Evolutionary conservation across 257 asterid species (phyloP), one percentile per base, ranked within the genome.

Genomic region (Primulina huaijiensis): DNA sequence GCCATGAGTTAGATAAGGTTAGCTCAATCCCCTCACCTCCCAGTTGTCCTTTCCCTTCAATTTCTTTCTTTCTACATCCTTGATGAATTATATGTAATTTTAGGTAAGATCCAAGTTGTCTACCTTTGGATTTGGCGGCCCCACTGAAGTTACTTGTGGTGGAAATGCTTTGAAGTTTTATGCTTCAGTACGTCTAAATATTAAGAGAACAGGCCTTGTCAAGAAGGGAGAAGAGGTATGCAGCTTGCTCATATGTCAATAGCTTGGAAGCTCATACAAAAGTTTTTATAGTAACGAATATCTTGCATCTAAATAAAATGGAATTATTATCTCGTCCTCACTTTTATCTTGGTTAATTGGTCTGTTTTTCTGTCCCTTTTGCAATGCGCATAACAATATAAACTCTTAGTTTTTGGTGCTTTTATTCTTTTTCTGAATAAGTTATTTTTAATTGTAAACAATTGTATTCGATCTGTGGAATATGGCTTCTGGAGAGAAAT

Each of bases 81-180:
- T 72, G 74, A 77, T 57, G 5, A 75, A 66, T 53, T 64, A 11
- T 65, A 33, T 52, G 25, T 64, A 33, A 30, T 65, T 82, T 60
- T 84, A 92, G 97, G 87, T 93, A 75, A 87, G 98, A 52, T 82
- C 96, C 21, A 93, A 93, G 76, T 84, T 94, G 19, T 77, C 88
- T 66, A 86, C 94, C 56, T 86, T 84, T 79, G 92, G 89, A 72
- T 94, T 86, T 84, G 96, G 96, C 14, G 97, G 97, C 60, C 95
- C 95, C 33, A 31, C 84, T 74, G 97, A 94, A 84, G 96, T 89
- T 74, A 94, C 99, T n/a, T 94, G 99, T 79, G 99, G 97, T 63
- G 99, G 99, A 38, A 94, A 94, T 82, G 99, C 99, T 67, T 82
- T 94, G 86, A 94, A 94, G 75, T 91, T 89, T 78, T 94, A 94